phyloP scores from a whole-genome alignment of 208 protist genomes.

The Trypanosoma congolense region DNA sequence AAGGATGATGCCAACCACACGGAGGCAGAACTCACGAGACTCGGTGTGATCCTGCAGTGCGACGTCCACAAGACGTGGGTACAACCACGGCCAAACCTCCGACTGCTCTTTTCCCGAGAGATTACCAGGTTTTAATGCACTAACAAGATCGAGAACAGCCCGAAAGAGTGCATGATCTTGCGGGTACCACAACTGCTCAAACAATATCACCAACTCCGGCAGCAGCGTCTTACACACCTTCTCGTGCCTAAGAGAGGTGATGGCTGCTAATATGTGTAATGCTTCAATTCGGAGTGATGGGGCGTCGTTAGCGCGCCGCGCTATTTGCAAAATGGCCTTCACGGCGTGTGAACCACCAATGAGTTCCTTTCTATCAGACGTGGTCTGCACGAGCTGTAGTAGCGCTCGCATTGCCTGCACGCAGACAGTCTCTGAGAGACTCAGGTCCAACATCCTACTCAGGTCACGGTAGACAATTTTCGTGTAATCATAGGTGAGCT shows the following conservation, averaged over 20 bases:
- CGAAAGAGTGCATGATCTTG: slow-evolving; percentile 80
- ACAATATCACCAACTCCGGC: slow-evolving; percentile 84
- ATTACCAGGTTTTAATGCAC: slow-evolving; percentile 84
- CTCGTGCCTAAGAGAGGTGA: slow-evolving; percentile 80
- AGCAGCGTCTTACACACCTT: slow-evolving; percentile 77
- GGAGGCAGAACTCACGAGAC: slow-evolving; percentile 82
- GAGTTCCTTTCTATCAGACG: slow-evolving; percentile 74
- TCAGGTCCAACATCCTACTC: slow-evolving; percentile 80
- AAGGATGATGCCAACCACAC: slow-evolving; percentile 82
- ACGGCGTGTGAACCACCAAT: slow-evolving; percentile 82
- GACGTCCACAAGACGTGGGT: slow-evolving; percentile 85
- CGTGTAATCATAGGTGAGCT: slow-evolving; percentile 90
- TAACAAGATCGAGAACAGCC: slow-evolving; percentile 80
- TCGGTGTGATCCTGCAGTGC: slow-evolving; percentile 83
- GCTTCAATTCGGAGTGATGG: slow-evolving; percentile 79
- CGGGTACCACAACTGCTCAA: slow-evolving; percentile 85
- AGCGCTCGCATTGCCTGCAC: slow-evolving; percentile 77
- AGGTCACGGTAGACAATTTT: slow-evolving; percentile 89
- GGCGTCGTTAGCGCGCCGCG: slow-evolving; percentile 68
- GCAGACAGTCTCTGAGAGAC: slow-evolving; percentile 79
- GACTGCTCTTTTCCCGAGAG: slow-evolving; percentile 87
- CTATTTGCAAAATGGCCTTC: slow-evolving; percentile 73
- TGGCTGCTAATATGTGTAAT: slow-evolving; percentile 74
- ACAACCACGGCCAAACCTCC: slow-evolving; percentile 88
- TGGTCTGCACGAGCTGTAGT: slow-evolving; percentile 79